Percentiles rank a stretch among this genome's conserved stretches.
These are phyloP conservation scores for Magnusiomyces tetraspermus DNA, from an alignment of 1,139 yeast genomes.

Conservation along the genomic window DNA sequence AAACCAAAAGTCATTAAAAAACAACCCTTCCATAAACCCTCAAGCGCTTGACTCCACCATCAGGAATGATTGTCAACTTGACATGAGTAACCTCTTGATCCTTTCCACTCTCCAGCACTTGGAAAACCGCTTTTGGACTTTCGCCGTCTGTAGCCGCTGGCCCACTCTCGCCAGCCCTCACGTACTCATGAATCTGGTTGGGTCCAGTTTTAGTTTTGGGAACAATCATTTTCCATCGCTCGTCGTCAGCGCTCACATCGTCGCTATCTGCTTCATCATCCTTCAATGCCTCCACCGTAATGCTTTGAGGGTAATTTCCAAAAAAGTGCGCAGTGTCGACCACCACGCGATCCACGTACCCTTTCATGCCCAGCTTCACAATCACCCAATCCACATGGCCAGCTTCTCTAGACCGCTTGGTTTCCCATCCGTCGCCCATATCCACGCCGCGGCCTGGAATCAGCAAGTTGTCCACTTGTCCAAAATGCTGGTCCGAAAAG, in stretches of 20 bases:
- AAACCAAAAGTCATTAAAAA: too few relatives aligned
- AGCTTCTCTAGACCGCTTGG: slow-evolving; percentile 72
- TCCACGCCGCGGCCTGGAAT: slow-evolving; percentile 91
- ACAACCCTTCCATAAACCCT: slow-evolving; percentile 54
- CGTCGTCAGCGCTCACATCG: slow-evolving; percentile 33
- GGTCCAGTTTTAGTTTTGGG: slow-evolving; percentile 64
- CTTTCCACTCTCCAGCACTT: slow-evolving; percentile 11
- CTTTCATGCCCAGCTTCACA: slow-evolving; percentile 60
- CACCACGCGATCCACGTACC: slow-evolving; percentile 45
- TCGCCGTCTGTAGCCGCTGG: slow-evolving; percentile 10
- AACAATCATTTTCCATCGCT: slow-evolving; percentile 58
- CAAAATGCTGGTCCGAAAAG: slow-evolving; percentile 86
- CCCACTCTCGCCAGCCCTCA: slow-evolving; percentile 23
- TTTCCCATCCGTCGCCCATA: slow-evolving; percentile 99
- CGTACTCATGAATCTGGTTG: slow-evolving; percentile 62
- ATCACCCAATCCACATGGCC: slow-evolving; percentile 91
- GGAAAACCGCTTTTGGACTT: slow-evolving; percentile 5
- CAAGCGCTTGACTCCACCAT: slow-evolving; percentile 89
- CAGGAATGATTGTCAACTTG: slow-evolving; percentile 76
- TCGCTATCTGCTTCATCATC: slow-evolving; percentile 27
- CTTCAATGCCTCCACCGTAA: slow-evolving; percentile 41
- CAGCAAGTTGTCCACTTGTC: slow-evolving; percentile 76
- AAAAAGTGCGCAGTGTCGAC: slow-evolving; percentile 89
- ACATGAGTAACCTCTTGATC: slow-evolving; percentile 48
- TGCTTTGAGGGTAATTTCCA: slow-evolving; percentile 83